These are phyloP conservation scores for Aspergillus pseudonomiae DNA, from an alignment of 2,329 filamentous ascomycete species.

Conservation along the genomic window DNA sequence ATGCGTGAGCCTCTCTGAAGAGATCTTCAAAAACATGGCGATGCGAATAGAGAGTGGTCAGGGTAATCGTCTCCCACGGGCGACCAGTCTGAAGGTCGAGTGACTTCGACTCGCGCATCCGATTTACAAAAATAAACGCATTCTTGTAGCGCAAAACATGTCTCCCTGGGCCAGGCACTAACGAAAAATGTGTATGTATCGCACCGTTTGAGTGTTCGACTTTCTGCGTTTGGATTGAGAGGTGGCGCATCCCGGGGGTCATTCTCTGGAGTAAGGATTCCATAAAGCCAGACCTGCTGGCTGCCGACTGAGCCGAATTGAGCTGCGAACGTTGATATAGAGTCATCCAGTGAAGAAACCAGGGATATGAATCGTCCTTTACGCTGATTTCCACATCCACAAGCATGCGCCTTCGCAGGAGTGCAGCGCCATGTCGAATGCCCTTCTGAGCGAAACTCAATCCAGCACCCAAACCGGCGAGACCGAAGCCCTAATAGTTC, in stretches of 20 bases:
- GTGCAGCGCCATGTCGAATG: constrained; percentile 68
- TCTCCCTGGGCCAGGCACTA: constrained; percentile 87
- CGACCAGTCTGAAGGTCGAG: constrained; percentile 78
- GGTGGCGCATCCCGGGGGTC: constrained; percentile 63
- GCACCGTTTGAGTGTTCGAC: constrained; percentile 67
- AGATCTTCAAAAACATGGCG: constrained; percentile 88
- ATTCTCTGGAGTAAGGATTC: constrained; percentile 60
- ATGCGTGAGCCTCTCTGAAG: constrained; percentile 80
- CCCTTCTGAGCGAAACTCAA: constrained; percentile 80
- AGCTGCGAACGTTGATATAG: constrained; percentile 71
- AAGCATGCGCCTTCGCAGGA: constrained; percentile 81
- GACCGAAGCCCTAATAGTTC: constrained; percentile 70
- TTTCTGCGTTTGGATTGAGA: constrained; percentile 67
- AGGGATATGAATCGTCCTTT: constrained; percentile 89
- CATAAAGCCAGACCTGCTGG: constrained; percentile 47
- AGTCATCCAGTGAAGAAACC: constrained; percentile 94
- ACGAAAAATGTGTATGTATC: constrained; percentile 76
- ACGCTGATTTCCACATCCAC: constrained; percentile 95
- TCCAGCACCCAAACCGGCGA: constrained; percentile 83
- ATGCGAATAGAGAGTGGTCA: constrained; percentile 89
- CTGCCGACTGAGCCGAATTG: constrained; percentile 53
- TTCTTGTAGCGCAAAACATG: constrained; percentile 86
- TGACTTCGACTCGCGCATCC: constrained; percentile 82
- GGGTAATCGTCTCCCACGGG: constrained; percentile 89
- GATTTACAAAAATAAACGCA: constrained; percentile 83